Conservation (phyloP, 345 rosid species). For the Acer campestre region DNA sequence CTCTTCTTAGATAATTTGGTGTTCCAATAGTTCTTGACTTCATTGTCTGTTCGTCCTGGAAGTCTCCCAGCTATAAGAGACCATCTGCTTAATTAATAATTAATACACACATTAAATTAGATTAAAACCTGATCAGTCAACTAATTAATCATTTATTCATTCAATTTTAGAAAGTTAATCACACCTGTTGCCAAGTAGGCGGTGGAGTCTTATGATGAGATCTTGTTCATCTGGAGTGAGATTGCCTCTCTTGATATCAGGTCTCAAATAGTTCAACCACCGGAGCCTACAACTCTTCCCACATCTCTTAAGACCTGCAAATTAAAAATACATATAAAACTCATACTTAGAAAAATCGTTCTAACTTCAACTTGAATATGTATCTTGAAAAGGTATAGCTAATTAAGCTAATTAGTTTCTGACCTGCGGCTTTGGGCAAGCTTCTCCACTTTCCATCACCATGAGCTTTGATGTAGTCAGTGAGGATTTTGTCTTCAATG, state of each 20-base stretch:
- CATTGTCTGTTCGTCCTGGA: slow-evolving; percentile 47
- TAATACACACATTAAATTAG: background rate
- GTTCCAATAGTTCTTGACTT: slow-evolving; percentile 41
- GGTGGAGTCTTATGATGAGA: slow-evolving; percentile 48
- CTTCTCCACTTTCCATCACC: slow-evolving; percentile 51
- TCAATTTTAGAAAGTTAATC: too few relatives aligned
- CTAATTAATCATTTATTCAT: background rate
- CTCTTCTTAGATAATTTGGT: slow-evolving; percentile 18
- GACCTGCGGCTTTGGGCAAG: slow-evolving; percentile 38
- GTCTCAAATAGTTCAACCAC: slow-evolving; percentile 46
- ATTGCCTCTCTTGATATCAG: slow-evolving; percentile 50
- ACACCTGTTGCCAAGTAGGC: slow-evolving; percentile 46
- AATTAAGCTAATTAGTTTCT: background rate
- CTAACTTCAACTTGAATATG: background rate
- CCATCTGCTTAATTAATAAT: slow-evolving; percentile 20
- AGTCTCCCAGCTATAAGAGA: slow-evolving; percentile 38
- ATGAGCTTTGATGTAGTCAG: slow-evolving; percentile 33
- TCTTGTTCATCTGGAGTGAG: slow-evolving; percentile 43
- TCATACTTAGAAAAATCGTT: background rate
- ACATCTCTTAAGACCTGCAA: slow-evolving; percentile 41
- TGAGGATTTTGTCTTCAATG: slow-evolving; percentile 40
- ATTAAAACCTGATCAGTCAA: background rate
- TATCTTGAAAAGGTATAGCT: background rate
- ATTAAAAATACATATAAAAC: too few relatives aligned
- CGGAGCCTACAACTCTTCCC: slow-evolving; percentile 51